Evolutionary conservation across 2,329 filamentous ascomycete species (phyloP), one percentile per base, ranked within the genome.

Genomic region (Pseudocercospora fuligena): DNA sequence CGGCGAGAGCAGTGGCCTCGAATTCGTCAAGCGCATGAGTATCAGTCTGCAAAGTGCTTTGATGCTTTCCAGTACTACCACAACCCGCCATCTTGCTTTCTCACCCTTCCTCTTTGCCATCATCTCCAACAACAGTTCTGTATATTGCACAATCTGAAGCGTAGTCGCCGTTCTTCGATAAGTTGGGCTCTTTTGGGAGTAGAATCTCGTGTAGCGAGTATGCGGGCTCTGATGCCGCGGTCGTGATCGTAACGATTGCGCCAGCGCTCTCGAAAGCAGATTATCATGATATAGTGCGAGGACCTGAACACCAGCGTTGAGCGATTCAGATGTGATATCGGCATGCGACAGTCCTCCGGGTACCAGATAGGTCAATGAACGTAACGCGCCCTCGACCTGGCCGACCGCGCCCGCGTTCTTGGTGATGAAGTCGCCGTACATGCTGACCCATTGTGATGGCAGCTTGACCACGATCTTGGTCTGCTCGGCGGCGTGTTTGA

Each of bases 91-190:
- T 31, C 93, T 88, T 27, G 90, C 81, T 74, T 87, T 89, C 78
- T 96, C 93, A 19, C 92, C 92, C 69, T 89, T 89, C 58, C 94
- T 87, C 80, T 97, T 96, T 29, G 94, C 94, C 29, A 91, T 88
- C 95, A 99, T 99, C 79, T 99, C 95, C 87, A 94, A 95, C n/a
- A 99, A 82, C 31, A 99, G 84, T 81, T 99, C 93, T 0, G 94
- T 97, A 77, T 98, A 98, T 72, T 95, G 92, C 27, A 97, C 91
- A 81, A 97, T 91, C 77, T 97, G 93, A 58, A 99, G 83, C 4
- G 93, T 83, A 70, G 94, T 86, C 47, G 94, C 94, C 63, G 96
- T 88, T 66, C 92, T 88, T 66, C 90, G 88, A 79, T 99, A 99
- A 9, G 92, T 84, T 4, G 86, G 83, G 74, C 87, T 89, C 63